Conservation (phyloP, 192 early-diverging fungal species). For the Chytriomyces hyalinus region DNA sequence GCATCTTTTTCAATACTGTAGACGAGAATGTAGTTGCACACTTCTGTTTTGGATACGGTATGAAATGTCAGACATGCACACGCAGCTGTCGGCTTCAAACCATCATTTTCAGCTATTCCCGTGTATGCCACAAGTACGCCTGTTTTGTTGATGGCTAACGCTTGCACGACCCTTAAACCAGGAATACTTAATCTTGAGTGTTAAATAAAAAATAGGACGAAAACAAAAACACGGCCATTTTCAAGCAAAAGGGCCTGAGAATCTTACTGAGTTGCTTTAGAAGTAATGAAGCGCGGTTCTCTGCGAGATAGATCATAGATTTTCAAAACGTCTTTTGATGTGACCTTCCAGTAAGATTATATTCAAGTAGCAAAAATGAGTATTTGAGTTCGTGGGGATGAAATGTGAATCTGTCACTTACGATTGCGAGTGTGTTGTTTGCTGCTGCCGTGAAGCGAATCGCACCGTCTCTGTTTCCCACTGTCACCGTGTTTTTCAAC, state of each 20-base stretch:
- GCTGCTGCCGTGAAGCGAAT: slow-evolving; percentile 18
- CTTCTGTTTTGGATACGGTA: slow-evolving; percentile 4
- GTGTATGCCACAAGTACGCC: slow-evolving; percentile 25
- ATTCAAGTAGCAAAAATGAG: slow-evolving; percentile 3
- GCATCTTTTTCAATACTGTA: slow-evolving; percentile 42
- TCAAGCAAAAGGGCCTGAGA: background rate
- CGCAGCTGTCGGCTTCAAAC: background rate
- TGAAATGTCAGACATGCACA: background rate
- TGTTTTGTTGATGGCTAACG: slow-evolving; percentile 24
- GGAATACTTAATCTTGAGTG: slow-evolving; percentile 21
- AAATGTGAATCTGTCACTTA: slow-evolving; percentile 1
- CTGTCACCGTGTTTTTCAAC: slow-evolving; percentile 25
- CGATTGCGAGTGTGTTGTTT: slow-evolving; percentile 26
- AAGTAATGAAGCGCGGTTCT: slow-evolving; percentile 39
- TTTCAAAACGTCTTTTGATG: slow-evolving; percentile 45
- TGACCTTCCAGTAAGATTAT: slow-evolving; percentile 28
- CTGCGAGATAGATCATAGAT: slow-evolving; percentile 36
- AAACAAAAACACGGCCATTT: no score
- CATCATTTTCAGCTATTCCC: slow-evolving; percentile 29
- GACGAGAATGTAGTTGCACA: slow-evolving; percentile 27
- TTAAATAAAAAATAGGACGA: background rate
- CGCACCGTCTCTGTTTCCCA: slow-evolving; percentile 37
- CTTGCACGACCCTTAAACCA: slow-evolving; percentile 16
- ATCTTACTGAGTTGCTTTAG: slow-evolving; percentile 30
- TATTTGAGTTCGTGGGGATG: background rate